phyloP scores from a whole-genome alignment of 2,329 filamentous ascomycete species.

The Aspergillus tanneri region DNA sequence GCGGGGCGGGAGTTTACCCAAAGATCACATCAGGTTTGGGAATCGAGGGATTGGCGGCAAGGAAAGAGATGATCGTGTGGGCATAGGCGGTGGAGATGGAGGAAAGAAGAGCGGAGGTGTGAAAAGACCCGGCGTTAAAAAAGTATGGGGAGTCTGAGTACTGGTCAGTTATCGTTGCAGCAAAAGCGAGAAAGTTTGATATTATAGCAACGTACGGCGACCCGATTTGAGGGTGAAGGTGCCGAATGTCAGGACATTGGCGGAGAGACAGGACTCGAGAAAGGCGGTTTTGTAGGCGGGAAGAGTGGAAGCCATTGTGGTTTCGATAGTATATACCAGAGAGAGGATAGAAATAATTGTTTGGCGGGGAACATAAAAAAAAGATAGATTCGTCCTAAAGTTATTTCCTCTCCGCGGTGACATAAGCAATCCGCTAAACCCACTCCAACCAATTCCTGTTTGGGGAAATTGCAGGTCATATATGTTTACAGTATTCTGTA shows the following conservation, averaged over 20 bases:
- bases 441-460: no score
- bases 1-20: constrained; percentile 43
- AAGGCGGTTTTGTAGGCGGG: constrained; percentile 19
- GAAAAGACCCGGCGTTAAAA: constrained; percentile 93
- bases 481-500: no score
- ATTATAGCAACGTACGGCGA: constrained; percentile 47
- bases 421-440: no score
- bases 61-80: constrained; percentile 45
- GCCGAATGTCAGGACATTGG: constrained; percentile 25
- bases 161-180: background rate
- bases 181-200: background rate
- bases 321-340: background rate
- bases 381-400: background rate
- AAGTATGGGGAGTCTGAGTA: constrained; percentile 76
- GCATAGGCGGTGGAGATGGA: constrained; percentile 83
- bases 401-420: background rate
- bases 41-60: constrained; percentile 34
- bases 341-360: background rate
- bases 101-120: constrained; percentile 72
- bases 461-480: no score
- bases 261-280: constrained; percentile 21
- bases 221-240: constrained; percentile 74
- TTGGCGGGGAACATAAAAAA: background rate
- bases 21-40: constrained; percentile 81
- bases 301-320: constrained; percentile 5